phyloP scores from a whole-genome alignment of 1,139 yeast genomes.

The Arxiozyma heterogenica region DNA sequence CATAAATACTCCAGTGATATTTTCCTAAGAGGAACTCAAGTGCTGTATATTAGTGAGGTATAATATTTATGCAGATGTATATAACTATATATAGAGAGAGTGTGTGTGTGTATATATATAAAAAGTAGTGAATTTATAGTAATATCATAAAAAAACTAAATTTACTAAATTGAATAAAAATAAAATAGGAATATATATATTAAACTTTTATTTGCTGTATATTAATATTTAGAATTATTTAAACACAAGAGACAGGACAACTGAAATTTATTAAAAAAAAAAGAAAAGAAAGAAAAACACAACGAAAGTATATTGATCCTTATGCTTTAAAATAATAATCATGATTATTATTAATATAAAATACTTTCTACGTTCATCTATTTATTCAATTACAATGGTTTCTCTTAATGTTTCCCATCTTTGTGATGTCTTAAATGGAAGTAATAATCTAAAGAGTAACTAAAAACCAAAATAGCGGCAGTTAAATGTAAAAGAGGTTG shows the following conservation, averaged over 20 bases:
- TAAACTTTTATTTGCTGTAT: neutral
- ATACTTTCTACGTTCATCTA: neutral
- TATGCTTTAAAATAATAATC: neutral
- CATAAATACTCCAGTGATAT: constrained; percentile 73
- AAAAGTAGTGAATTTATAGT: neutral
- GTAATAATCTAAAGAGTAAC: constrained; percentile 91
- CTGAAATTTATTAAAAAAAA: too few relatives aligned
- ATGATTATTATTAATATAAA: neutral
- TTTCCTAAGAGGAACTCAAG: constrained; percentile 89
- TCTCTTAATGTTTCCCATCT: constrained; percentile 7
- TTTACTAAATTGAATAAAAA: too few relatives aligned
- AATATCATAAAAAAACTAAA: neutral
- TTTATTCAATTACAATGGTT: neutral
- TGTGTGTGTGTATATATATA: neutral
- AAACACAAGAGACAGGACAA: neutral
- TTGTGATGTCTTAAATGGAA: constrained; percentile 68
- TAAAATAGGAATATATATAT: constrained; percentile 1
- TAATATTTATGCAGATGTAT: constrained; percentile 5
- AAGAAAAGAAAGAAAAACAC: too few relatives aligned
- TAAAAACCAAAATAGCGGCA: constrained; percentile 57
- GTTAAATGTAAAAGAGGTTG: constrained; percentile 77
- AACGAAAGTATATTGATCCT: neutral
- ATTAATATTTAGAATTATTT: neutral
- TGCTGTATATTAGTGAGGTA: constrained; percentile 42
- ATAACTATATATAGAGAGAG: neutral